Evolutionary conservation across 306 rosid genomes (phyloP), one percentile per base, ranked within the genome.

Genomic region (Ammopiptanthus mongolicus): DNA sequence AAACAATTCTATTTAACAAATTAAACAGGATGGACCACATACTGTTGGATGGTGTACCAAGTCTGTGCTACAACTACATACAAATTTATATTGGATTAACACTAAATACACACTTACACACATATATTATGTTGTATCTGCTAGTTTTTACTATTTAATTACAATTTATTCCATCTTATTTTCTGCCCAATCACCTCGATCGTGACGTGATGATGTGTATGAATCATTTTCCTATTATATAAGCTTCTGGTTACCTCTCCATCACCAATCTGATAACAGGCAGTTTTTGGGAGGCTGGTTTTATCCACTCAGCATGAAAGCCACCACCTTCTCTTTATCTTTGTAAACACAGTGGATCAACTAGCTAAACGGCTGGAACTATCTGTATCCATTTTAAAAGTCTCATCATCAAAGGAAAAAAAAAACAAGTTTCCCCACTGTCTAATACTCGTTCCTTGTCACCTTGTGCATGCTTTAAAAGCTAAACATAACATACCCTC

Each of bases 391-490:
- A 72, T 74, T 46, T 25, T 74, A 9, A 46, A n/a, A 36, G 44
- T 21, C 39, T 42, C 39, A 58, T 46, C 47, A 55, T 46, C 58
- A 70, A 62, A 14, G 8, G 25, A 59, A 37, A n/a, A 18, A 59
- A 37, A 64, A 11, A 19, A 6, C 44, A 34, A 36, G 10, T 31
- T 22, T 71, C 12, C 13, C 65, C 8, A 39, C 15, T 63, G 19
- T 58, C 18, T 41, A 34, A 53, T 44, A 36, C 79, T 33, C 51
- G 3, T 46, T 61, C 73, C 51, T 53, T 69, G 77, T 52, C 83
- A 67, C 34, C 76, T 57, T 78, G 65, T 73, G 39, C 69, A 42
- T 8, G 68, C 62, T 50, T 62, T 77, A 62, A 10, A 29, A 48
- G 75, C 71, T 8, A 58, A 63, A 56, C 22, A 22, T 18, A 17